Evolutionary conservation across 2,329 filamentous ascomycete species (phyloP), one percentile per base, ranked within the genome.

Genomic region (Penicillium sp.): DNA sequence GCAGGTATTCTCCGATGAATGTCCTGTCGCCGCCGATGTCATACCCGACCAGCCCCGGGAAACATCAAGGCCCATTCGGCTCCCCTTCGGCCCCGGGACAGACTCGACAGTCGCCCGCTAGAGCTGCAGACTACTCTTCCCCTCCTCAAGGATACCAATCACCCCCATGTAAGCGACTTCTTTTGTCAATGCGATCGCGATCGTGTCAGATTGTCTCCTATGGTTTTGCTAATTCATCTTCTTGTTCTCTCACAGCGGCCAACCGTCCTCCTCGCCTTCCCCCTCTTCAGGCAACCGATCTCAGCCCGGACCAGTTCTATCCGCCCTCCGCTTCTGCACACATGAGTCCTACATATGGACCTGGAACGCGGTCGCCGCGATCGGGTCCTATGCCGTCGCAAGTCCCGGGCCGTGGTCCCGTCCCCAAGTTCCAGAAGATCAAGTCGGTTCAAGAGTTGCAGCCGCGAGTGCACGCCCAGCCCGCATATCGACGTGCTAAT

Each of bases 1-100:
- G 96, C 77, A 88, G 93, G 75, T 98, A 98, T 80, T 98, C 94
- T 51, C 95, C 94, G 66, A 97, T 97, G 93, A 94, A 97, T 76
- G 86, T 88, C 17, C 82, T 96, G 64, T 92, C 93, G 63, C 91
- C 93, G 44, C 88, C 89, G 37, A 90, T 91, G 59, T 89, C 92
- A 37, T 96, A 96, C 80, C 85, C 87, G 75, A 84, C 81, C 80
- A 91, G 82, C 76, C 86, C 83, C 65, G 87, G 81, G 74, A 82
- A 83, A 76, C 68, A 84, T 69, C 81, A 81, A 62, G 79, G 78
- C 71, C 72, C 80, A 33, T 85, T 84, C 68, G 78, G 78, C 51
- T 90, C 81, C 82, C 83, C 76, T 70, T 56, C 57, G 64, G 69
- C 19, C 63, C 75, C 78, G 38, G 84, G 68, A 77, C 85, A 70